Conservation (phyloP, 352 stramenopile genomes). For the Pythium insidiosum region DNA sequence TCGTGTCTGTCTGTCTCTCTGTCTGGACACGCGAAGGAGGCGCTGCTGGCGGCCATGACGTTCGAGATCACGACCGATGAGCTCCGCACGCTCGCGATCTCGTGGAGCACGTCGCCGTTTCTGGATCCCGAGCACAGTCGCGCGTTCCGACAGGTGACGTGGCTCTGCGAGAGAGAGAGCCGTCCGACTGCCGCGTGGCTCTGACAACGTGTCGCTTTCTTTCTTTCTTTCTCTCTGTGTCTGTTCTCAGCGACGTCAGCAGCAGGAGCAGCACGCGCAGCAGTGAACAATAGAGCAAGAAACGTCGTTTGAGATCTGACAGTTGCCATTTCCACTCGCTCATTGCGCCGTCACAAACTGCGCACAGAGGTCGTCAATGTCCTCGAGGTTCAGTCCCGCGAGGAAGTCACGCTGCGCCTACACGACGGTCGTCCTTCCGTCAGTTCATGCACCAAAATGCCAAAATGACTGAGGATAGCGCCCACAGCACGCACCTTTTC, state of each 20-base stretch:
- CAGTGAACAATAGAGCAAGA: too few relatives aligned
- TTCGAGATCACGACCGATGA: conserved; percentile 66
- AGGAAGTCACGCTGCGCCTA: conserved; percentile 51
- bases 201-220: not conserved
- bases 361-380: conserved; percentile 63
- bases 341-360: conserved; percentile 39
- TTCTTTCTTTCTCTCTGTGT: not conserved
- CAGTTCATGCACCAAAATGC: not conserved
- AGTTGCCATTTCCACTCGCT: too few relatives aligned
- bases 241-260: not conserved
- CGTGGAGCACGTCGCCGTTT: conserved; percentile 76
- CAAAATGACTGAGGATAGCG: not conserved
- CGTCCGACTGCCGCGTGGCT: not conserved
- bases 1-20: too few relatives aligned
- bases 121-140: conserved; percentile 38
- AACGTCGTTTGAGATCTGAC: too few relatives aligned
- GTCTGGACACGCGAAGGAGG: too few relatives aligned
- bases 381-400: conserved; percentile 46
- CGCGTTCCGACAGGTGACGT: conserved; percentile 40
- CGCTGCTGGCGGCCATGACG: conserved; percentile 47
- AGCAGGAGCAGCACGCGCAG: too few relatives aligned
- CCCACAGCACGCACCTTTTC: conserved; percentile 32
- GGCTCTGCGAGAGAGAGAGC: too few relatives aligned
- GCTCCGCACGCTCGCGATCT: conserved; percentile 72
- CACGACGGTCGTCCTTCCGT: too few relatives aligned